A percentile compares a stretch with the other conserved stretches of the same genome.
Evolutionary conservation across 2,329 filamentous ascomycete genomes (phyloP).

Genomic region (Ophiostoma sp.): DNA sequence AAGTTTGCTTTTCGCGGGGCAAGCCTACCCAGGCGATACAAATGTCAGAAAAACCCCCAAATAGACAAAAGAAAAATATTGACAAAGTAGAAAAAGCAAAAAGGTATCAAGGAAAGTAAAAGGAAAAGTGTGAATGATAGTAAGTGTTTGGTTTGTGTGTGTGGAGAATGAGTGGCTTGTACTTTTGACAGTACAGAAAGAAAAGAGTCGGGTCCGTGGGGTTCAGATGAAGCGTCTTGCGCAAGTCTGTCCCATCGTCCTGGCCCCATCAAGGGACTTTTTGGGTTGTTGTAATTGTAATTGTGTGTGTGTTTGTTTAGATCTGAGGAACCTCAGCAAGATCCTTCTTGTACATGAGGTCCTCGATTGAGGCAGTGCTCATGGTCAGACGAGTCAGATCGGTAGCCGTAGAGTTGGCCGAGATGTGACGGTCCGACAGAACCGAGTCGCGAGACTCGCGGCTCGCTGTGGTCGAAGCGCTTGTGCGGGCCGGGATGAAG

Average conservation of each 20-base stretch:
- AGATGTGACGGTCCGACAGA: conserved; percentile 54
- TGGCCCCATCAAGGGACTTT: not conserved
- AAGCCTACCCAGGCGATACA: conserved; percentile 15
- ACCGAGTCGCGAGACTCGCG: conserved; percentile 49
- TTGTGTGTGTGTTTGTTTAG: not conserved
- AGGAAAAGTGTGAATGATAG: not conserved
- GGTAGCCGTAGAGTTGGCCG: conserved; percentile 55
- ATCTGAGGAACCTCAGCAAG: not conserved
- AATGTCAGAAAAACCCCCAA: not conserved
- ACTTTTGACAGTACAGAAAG: not conserved
- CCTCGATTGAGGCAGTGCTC: conserved; percentile 50
- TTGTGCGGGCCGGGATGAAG: conserved; percentile 48
- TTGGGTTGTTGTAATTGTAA: not conserved
- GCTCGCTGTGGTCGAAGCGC: conserved; percentile 57
- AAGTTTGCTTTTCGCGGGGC: conserved; percentile 1
- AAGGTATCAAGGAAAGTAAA: conserved; percentile 18
- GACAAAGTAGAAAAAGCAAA: not conserved
- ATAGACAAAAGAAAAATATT: not conserved
- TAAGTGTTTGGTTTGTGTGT: not conserved
- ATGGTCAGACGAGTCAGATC: conserved; percentile 55
- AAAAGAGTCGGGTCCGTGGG: not conserved
- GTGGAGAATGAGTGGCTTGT: not conserved
- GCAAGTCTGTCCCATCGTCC: not conserved
- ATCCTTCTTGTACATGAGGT: conserved; percentile 31
- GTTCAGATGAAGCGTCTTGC: not conserved